Evolutionary conservation across 2,329 filamentous ascomycete species (phyloP).

Genomic region (Diaporthe amygdali): DNA sequence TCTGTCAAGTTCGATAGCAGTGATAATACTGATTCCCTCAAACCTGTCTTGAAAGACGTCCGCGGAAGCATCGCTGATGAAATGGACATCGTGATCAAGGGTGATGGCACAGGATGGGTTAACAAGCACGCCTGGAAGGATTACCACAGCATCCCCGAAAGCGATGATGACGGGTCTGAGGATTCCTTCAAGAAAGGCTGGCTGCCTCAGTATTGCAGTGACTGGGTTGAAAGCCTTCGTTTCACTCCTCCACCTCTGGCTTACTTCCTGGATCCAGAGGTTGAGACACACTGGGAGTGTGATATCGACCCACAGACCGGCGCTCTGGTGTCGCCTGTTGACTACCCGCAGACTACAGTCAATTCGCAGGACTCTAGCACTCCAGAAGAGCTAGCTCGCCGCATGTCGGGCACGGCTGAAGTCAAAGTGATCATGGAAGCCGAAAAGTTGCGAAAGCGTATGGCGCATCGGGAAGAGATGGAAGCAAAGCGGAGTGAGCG

Average conservation of each 20-base stretch:
- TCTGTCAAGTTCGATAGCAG: neutral
- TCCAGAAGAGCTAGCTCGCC: neutral
- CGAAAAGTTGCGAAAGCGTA: constrained; percentile 11
- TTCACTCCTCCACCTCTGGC: neutral
- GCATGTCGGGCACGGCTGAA: neutral
- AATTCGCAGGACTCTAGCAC: neutral
- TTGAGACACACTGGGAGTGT: constrained; percentile 15
- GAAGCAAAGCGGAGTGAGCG: neutral
- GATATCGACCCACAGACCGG: constrained; percentile 23
- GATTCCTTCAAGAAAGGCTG: neutral
- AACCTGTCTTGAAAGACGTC: constrained; percentile 1
- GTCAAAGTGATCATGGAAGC: neutral
- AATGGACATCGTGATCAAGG: constrained; percentile 14
- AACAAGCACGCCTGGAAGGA: constrained; percentile 18
- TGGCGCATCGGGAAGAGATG: neutral
- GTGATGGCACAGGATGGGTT: constrained; percentile 8
- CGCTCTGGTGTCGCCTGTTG: constrained; percentile 14
- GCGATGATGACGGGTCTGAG: neutral
- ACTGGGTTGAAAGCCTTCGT: neutral
- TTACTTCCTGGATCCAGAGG: neutral
- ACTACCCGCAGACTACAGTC: constrained; percentile 16
- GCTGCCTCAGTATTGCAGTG: neutral
- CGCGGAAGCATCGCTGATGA: constrained; percentile 22
- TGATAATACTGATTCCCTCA: neutral
- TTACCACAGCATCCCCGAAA: neutral